phyloP scores from a whole-genome alignment of 176 grass and related monocot species.

The Bonia amplexicaulis region DNA sequence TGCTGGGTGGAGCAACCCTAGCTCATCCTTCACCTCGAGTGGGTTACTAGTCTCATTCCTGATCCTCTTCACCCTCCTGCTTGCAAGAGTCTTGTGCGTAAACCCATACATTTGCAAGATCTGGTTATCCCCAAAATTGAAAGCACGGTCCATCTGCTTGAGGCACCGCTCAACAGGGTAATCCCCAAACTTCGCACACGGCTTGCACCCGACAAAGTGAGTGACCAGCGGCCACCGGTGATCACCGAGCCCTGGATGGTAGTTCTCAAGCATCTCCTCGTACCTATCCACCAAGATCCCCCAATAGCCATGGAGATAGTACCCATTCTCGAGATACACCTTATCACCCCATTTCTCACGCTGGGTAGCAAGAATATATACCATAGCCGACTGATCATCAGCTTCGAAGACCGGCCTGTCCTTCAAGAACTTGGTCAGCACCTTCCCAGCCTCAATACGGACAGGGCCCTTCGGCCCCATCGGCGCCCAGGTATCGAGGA shows the following conservation, averaged over 20 bases:
- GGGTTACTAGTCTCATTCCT: conserved; percentile 89
- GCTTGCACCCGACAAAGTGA: conserved; percentile 98
- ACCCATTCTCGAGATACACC: conserved; percentile 89
- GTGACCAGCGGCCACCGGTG: conserved; percentile 96
- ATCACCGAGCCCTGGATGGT: conserved; percentile 92
- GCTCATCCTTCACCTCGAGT: conserved; percentile 66
- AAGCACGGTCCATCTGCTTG: conserved; percentile 97
- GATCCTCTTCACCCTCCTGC: conserved; percentile 86
- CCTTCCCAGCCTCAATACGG: conserved; percentile 73
- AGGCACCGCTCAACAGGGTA: conserved; percentile 93
- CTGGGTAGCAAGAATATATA: conserved; percentile 87
- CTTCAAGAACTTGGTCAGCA: conserved; percentile 77
- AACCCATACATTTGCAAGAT: conserved; percentile 98
- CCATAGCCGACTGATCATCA: conserved; percentile 99
- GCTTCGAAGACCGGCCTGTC: conserved; percentile 98
- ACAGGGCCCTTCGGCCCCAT: conserved; percentile 98
- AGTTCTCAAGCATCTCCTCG: conserved; percentile 97
- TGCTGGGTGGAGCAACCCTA: conserved; percentile 82
- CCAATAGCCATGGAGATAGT: conserved; percentile 99
- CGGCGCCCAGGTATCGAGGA: conserved; percentile 88
- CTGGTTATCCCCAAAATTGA: conserved; percentile 99
- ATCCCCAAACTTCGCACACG: conserved; percentile 92
- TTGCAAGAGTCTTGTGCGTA: conserved; percentile 72
- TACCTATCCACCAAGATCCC: conserved; percentile 91
- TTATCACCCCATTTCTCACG: conserved; percentile 77